Evolutionary conservation across 2,329 filamentous ascomycete species (phyloP).

Genomic region (Epicoccum sorghinum): DNA sequence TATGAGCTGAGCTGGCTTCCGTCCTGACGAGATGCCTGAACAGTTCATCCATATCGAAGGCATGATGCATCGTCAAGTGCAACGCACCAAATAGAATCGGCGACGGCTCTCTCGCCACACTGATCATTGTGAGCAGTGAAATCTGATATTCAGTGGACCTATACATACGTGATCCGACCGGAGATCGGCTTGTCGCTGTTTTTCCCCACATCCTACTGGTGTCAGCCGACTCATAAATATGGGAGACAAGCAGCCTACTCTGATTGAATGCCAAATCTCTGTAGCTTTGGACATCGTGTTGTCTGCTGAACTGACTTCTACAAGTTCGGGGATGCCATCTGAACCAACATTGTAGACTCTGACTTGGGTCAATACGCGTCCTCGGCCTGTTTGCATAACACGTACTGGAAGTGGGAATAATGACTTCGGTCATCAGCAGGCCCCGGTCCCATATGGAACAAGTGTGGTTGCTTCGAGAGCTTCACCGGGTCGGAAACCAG

Average conservation of each 20-base stretch:
- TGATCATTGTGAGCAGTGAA: constrained; percentile 4
- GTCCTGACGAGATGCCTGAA: constrained; percentile 61
- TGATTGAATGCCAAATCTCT: constrained; percentile 40
- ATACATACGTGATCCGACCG: constrained; percentile 59
- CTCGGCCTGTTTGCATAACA: background rate
- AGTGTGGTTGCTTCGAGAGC: constrained; percentile 51
- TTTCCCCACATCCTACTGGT: constrained; percentile 40
- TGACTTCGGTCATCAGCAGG: constrained; percentile 51
- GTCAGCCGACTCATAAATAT: background rate
- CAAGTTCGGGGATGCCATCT: constrained; percentile 52
- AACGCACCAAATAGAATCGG: constrained; percentile 65
- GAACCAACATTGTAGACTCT: constrained; percentile 60
- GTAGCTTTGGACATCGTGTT: constrained; percentile 43
- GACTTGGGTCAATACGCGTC: background rate
- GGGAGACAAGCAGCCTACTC: background rate
- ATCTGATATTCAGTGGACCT: background rate
- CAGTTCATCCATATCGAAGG: constrained; percentile 69
- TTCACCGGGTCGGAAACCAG: constrained; percentile 52
- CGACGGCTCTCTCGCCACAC: constrained; percentile 65
- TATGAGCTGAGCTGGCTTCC: constrained; percentile 52
- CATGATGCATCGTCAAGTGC: constrained; percentile 62
- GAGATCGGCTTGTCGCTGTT: constrained; percentile 53
- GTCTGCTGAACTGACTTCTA: constrained; percentile 42
- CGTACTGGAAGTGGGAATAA: constrained; percentile 57
- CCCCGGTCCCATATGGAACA: constrained; percentile 52